Base-by-base conservation (phyloP, 2,329 filamentous ascomycete genomes). In the Paramyrothecium roridum region DNA sequence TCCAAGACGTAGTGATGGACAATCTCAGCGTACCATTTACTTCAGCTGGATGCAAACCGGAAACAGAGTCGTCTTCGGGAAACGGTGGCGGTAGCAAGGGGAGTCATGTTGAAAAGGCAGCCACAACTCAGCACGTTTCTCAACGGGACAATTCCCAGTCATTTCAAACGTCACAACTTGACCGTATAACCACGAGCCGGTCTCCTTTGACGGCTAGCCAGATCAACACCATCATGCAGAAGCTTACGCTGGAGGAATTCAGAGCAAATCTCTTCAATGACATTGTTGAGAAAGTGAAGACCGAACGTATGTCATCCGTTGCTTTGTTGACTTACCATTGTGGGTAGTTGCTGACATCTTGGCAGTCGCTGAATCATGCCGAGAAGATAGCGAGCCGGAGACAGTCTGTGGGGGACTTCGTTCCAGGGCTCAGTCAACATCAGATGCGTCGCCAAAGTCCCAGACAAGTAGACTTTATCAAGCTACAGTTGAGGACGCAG, bases 251-350 rank as follows among this genome's bases (percentile, higher is more conserved):
- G 46, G 64, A 62, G 47, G 64, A 66, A 58, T 60, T 66, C 60
- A 66, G 64, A 54, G 52, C 56, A 3, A 59, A 54, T 50, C 62
- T 61, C 61, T 59, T 66, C 52, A 61, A 66, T 37, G 63, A 65
- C 52, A 64, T 66, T 46, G 56, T 65, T 56, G 57, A 56, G 43
- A 66, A 65, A 40, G 58, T 65, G 54, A 65, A 63, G 55, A 61
- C 64, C 45, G 64, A 66, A 50, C 59, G 64, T 66, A 26, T 57
- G 64, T 56, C 11, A 2, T 13, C 11, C 19, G 16, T 8, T 17
- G 3, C 48, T 7, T 50, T 19, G 19, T 46, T 10, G 40, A 20
- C 40, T 20, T 17, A 45, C 40, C 16, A 4, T 20, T 4, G 4
- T 17, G 6, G 6, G 40, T 45, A 20, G 19, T 20, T 45, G 40